Evolutionary conservation across 2,329 filamentous ascomycete species (phyloP).

Genomic region (Thermothelomyces thermophilus): DNA sequence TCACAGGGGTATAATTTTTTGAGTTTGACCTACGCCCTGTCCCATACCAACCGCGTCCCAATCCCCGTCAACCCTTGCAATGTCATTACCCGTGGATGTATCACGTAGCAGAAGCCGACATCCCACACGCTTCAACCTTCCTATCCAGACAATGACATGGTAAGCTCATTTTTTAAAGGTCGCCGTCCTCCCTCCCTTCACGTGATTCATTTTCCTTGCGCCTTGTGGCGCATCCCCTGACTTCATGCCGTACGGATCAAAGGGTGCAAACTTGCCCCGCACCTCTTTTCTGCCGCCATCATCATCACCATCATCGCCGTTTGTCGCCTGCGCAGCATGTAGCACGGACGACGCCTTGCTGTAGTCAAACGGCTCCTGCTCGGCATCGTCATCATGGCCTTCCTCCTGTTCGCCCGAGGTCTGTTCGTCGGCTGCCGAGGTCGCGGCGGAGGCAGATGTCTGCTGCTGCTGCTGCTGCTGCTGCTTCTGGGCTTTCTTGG

Average conservation of each 20-base stretch:
- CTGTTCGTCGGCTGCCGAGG: neutral
- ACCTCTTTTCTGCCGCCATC: slow-evolving; percentile 18
- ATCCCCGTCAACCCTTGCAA: no score
- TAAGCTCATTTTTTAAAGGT: slow-evolving; percentile 36
- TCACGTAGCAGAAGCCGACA: no score
- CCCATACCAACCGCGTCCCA: no score
- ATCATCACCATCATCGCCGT: slow-evolving; percentile 6
- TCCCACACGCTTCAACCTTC: no score
- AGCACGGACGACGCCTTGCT: slow-evolving; percentile 31
- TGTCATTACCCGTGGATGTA: no score
- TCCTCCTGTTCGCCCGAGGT: slow-evolving; percentile 11
- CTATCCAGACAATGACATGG: neutral
- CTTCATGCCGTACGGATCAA: slow-evolving; percentile 30
- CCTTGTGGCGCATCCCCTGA: slow-evolving; percentile 28
- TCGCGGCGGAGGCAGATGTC: neutral
- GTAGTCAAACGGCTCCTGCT: slow-evolving; percentile 31
- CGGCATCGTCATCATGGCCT: slow-evolving; percentile 26
- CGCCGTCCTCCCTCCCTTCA: slow-evolving; percentile 31
- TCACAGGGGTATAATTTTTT: no score
- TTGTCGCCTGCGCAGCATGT: slow-evolving; percentile 23
- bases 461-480: neutral
- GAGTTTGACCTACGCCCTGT: no score
- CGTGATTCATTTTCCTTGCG: slow-evolving; percentile 29
- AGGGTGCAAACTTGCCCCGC: slow-evolving; percentile 22
- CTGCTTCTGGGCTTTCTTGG: slow-evolving; percentile 4